Evolutionary conservation across 495 filamentous ascomycete species (phyloP), one percentile per base, ranked within the genome.

Genomic region (Staphylotrichum tortipilum): DNA sequence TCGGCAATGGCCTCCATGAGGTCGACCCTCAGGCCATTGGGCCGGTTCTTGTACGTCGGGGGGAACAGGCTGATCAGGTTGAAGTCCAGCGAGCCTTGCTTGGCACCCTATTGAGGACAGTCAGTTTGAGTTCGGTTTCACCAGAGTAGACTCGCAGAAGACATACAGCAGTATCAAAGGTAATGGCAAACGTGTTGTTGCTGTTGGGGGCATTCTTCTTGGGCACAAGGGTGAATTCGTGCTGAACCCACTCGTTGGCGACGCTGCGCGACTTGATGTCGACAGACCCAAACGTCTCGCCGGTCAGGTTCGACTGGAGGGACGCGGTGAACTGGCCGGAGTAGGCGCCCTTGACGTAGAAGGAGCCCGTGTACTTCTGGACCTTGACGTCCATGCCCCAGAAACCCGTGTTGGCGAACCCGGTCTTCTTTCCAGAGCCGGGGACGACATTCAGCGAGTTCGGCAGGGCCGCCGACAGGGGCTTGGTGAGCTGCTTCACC

Each of bases 11-110:
- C 67, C 31, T 78, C 69, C 4, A 74, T 77, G n/a, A 86, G 12
- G 59, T 85, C 81, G 5, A 71, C 61, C 10, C 81, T 66, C 52
- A 85, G 53, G 0, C 83, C 83, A 56, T 88, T 86, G 7, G 68
- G 55, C 23, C 81, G 66, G 23, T 67, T 15, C 44, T 81, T 82
- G 54, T 73, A 85, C 7, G 82, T 86, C 5, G 81, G 81, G 4
- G 81, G 82, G 61, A 85, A 88, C 21, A 88, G 53, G 31, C 77
- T 77, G 50, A 86, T 77, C 29, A 85, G 60, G 39, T 80, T 76
- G 8, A 38, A 21, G 36, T 38, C 17, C 36, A 38, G 11, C 17
- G 36, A 38, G 11, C 36, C 17, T 11, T 38, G 7, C 11, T 21
- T 38, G 7, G 22, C 31, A 34, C 31, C 31, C 31, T 34, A 4